Conservation (phyloP, 2,329 filamentous ascomycete genomes). For the Camptophora hylomeconis region DNA sequence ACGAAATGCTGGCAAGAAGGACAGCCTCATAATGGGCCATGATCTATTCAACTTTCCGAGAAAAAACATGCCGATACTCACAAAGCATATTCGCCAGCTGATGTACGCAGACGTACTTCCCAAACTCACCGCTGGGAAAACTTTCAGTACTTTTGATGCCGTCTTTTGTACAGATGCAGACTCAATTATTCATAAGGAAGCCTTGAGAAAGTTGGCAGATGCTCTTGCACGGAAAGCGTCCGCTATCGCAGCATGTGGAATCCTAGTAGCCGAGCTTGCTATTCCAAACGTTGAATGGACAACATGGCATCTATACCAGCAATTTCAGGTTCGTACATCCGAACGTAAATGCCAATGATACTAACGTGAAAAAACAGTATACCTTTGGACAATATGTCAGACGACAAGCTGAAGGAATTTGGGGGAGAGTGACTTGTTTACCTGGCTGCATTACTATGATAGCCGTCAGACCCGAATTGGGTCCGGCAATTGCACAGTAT, state of each 20-base stretch:
- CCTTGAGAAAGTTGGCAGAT: constrained; percentile 4
- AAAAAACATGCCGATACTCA: constrained; percentile 5
- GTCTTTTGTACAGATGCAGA: constrained; percentile 9
- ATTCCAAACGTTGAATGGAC: constrained; percentile 5
- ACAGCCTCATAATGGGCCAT: constrained; percentile 7
- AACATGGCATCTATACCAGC: constrained; percentile 7
- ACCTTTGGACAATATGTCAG: constrained; percentile 7
- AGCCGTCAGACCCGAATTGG: constrained; percentile 6
- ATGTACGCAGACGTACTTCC: constrained; percentile 7
- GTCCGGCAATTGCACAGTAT: constrained; percentile 6
- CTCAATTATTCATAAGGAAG: constrained; percentile 6
- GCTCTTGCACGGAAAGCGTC: constrained; percentile 4
- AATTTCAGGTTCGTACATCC: constrained; percentile 5
- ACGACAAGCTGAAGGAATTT: constrained; percentile 6
- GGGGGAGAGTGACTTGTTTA: constrained; percentile 8
- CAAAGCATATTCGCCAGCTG: constrained; percentile 5
- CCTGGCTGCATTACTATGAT: constrained; percentile 9
- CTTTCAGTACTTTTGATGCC: constrained; percentile 4
- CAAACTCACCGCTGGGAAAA: constrained; percentile 1
- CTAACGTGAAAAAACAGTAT: neutral
- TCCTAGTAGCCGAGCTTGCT: constrained; percentile 6
- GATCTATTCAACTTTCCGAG: constrained; percentile 9
- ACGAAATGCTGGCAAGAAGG: constrained; percentile 9
- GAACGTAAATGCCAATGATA: neutral
- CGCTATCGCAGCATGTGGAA: constrained; percentile 6